Base-by-base conservation (phyloP, 768 basidiomycete species). In the Mycena sanguinolenta region DNA sequence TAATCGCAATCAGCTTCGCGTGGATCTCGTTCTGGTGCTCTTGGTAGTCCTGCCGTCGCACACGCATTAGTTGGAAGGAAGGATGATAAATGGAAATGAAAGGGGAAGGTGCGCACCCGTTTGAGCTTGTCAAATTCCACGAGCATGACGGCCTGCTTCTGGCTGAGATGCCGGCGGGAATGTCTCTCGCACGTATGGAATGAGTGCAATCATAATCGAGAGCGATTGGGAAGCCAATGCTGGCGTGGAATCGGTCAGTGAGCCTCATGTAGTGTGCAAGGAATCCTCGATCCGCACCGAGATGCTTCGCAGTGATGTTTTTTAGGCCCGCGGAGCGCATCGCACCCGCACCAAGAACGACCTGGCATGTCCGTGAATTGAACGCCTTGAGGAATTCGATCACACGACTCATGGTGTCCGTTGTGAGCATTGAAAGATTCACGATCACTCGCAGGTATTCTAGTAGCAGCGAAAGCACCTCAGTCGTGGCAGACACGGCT, bases 11-110 rank as follows among this genome's bases (percentile, higher is more conserved):
- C 64, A 99, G 86, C 83, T 99, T 99, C 60, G 95, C 89, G 80
- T 99, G 97, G 63, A 99, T 99, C 84, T 99, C 98, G 77, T 97
- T 95, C 81, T 99, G 98, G 81, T 99, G 98, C 80, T 99, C 98
- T 86, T 99, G 97, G 77, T 94, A 99, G 80, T 99, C 98, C 92
- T 97, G 77, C 65, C 63, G n/a, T 64, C 63, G 67, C 38, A 53
- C 57, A 72, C 54, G 42, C 36, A 21, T 65, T 53, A 72, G 27
- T 63, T 53, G 72, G 52, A 53, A 63, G 55, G 55, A 44, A 39
- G 70, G 44, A 9, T 46, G 44, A 46, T n/a, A n/a, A 53, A 63
- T 36, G 58, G 14, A 38, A 69, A 63, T 32, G 62, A 39, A 54
- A 83, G 42, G 60, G 61, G 21, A 28, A 36, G 60, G 52, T 46